These are phyloP conservation scores for Podospora pseudopauciseta DNA, from an alignment of 495 filamentous ascomycete species.

Conservation along the genomic window DNA sequence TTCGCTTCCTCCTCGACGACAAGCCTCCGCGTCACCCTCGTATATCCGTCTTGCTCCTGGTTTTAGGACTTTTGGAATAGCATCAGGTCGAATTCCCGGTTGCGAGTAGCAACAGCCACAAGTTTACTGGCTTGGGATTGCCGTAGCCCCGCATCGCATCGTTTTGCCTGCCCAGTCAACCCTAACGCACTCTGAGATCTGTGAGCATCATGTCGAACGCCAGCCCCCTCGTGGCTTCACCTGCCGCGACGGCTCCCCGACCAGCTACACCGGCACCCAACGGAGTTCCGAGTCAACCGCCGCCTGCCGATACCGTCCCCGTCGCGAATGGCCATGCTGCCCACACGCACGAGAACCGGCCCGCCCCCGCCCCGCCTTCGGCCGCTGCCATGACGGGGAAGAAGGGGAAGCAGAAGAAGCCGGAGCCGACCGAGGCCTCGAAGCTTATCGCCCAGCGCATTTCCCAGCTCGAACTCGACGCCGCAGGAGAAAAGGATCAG, in stretches of 20 bases:
- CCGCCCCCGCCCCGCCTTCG: constrained; percentile 42
- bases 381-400: constrained; percentile 41
- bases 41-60: background rate
- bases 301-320: constrained; percentile 20
- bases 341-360: constrained; percentile 39
- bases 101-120: background rate
- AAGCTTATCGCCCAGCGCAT: constrained; percentile 92
- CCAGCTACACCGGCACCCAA: constrained; percentile 31
- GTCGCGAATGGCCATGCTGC: constrained; percentile 35
- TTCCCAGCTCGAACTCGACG: constrained; percentile 89
- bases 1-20: background rate
- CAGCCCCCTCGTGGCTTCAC: constrained; percentile 28
- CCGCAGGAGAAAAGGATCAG: constrained; percentile 89
- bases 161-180: background rate
- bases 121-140: background rate
- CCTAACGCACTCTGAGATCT: background rate
- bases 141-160: background rate
- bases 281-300: constrained; percentile 24
- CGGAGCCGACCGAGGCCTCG: constrained; percentile 79
- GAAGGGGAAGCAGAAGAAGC: constrained; percentile 68
- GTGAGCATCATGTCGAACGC: constrained; percentile 16
- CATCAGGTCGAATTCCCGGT: background rate
- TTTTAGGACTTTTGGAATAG: background rate
- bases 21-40: background rate
- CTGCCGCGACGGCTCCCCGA: constrained; percentile 24